Evolutionary conservation across 345 rosid species (phyloP), one percentile per base, ranked within the genome.

Genomic region (Rhizophora mangle): DNA sequence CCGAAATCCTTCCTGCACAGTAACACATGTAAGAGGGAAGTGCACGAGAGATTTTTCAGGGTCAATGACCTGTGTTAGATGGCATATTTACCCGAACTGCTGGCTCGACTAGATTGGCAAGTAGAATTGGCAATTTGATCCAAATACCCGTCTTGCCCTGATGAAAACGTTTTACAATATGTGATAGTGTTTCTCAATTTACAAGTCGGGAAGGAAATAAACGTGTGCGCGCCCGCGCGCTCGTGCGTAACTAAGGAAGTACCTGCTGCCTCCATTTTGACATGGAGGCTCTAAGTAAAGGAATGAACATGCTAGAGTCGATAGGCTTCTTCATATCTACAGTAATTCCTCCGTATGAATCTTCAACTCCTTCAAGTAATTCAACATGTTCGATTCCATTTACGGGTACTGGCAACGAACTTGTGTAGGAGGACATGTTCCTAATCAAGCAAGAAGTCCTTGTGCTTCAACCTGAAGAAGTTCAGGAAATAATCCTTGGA

Each of bases 131-230:
- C 72, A 93, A 63, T 58, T 88, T 88, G 62, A 93, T 84, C 98
- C 96, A 93, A 71, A 90, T 77, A 10, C 82, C 93, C 63, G 34
- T 82, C 77, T 82, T 93, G 51, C 93, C 93, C 98, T 93, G 68
- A 69, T 75, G 37, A 65, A 46, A 54, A 30, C 52, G 1, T 8
- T 19, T 3, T 5, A 64, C 6, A 24, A 43, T 46, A 43, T 3
- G 49, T 13, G 13, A 13, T 43, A 11, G 0, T 3, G 18, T 43
- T 43, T 43, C 49, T 13, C 49, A 43, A 43, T 43, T 43, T 43
- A 43, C 15, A 13, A 13, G 49, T 13, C 5, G 49, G 49, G 49
- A 13, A 3, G 49, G 49, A 43, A 3, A 43, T 43, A 43, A n/a
- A n/a, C n/a, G n/a, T n/a, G n/a, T 11, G 3, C 15, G 1, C 0